These are phyloP conservation scores for Eruca vesicaria DNA, from an alignment of 441 rosid species.

Conservation along the genomic window DNA sequence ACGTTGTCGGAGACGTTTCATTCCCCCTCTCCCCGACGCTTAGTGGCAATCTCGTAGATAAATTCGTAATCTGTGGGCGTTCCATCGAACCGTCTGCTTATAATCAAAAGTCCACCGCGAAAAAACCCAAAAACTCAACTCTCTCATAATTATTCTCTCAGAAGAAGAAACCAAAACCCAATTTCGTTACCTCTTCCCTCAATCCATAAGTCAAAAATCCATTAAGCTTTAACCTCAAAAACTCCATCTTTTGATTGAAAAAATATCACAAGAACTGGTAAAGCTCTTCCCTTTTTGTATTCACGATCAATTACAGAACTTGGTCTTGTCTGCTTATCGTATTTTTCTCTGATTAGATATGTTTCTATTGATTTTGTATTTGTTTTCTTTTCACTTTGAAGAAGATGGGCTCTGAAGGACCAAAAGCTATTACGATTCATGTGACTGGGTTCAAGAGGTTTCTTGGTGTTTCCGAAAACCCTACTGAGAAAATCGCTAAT, in stretches of 20 bases:
- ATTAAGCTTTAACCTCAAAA: not conserved
- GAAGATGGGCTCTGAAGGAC: conserved; percentile 64
- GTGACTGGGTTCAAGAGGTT: conserved; percentile 71
- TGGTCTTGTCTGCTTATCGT: not conserved
- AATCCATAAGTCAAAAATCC: not conserved
- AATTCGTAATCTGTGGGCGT: conserved; percentile 2
- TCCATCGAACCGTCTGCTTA: not conserved
- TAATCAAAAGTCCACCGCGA: conserved; percentile 21
- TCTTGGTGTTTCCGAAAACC: conserved; percentile 57
- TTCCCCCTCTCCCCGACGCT: not conserved
- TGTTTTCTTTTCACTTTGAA: conserved; percentile 1
- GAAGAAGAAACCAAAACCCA: conserved; percentile 32
- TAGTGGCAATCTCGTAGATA: conserved; percentile 31
- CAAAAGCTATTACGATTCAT: conserved; percentile 49
- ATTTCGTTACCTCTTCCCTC: conserved; percentile 29
- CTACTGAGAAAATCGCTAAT: conserved; percentile 56
- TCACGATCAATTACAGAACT: not conserved
- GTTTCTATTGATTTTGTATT: not conserved
- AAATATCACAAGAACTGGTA: not conserved
- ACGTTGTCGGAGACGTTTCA: conserved; percentile 25
- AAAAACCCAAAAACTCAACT: not conserved
- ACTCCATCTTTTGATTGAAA: conserved; percentile 1
- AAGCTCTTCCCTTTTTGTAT: conserved; percentile 2
- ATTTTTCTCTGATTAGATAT: not conserved
- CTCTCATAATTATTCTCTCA: not conserved